phyloP scores from a whole-genome alignment of 2,329 filamentous ascomycete species.

The Chalara sp. region DNA sequence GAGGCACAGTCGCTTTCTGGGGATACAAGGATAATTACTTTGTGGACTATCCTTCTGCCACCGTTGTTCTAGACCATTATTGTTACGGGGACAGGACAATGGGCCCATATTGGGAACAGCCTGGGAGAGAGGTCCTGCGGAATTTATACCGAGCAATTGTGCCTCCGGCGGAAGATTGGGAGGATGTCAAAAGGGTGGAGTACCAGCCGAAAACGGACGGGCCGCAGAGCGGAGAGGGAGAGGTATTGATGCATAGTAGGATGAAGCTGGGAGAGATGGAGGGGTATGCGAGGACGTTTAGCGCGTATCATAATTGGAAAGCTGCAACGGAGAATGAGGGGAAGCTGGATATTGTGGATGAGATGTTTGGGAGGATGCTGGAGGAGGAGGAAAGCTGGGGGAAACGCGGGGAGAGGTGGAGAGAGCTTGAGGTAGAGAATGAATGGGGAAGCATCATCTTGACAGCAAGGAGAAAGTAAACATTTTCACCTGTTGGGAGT shows the following conservation, averaged over 20 bases:
- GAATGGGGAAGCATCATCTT: constrained; percentile 57
- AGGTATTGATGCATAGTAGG: constrained; percentile 44
- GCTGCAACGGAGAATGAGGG: constrained; percentile 48
- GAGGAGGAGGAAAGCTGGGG: constrained; percentile 47
- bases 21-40: constrained; percentile 60
- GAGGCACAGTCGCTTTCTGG: constrained; percentile 58
- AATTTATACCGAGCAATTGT: constrained; percentile 43
- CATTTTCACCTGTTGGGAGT: no score
- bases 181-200: constrained; percentile 43
- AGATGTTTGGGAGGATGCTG: constrained; percentile 52
- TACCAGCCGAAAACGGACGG: constrained; percentile 47
- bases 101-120: constrained; percentile 55
- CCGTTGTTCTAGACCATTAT: constrained; percentile 46
- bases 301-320: constrained; percentile 51
- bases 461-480: constrained; percentile 41
- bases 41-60: constrained; percentile 44
- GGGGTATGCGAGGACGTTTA: constrained; percentile 56
- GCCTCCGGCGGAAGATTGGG: constrained; percentile 45
- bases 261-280: constrained; percentile 52
- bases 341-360: constrained; percentile 53
- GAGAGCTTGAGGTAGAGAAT: constrained; percentile 45
- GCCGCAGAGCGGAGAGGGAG: constrained; percentile 31
- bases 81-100: constrained; percentile 48
- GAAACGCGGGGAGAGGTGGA: constrained; percentile 40
- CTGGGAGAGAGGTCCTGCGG: constrained; percentile 48